phyloP scores from a whole-genome alignment of 2,329 filamentous ascomycete species.

The Phyllosticta citrichinensis region DNA sequence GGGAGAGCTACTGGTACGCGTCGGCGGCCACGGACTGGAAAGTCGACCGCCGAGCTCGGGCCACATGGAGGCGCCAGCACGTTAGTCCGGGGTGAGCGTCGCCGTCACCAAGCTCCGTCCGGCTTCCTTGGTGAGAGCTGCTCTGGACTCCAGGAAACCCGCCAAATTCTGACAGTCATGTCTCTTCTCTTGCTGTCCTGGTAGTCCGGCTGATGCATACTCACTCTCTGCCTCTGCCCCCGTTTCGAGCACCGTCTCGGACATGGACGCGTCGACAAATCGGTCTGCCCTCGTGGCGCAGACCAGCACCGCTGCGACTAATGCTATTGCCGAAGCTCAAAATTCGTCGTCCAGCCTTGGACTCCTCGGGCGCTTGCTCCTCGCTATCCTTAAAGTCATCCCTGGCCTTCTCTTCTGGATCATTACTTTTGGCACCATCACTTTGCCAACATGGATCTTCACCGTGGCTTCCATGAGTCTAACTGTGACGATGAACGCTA shows the following conservation, averaged over 20 bases:
- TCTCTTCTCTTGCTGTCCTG: not conserved
- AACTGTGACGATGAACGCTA: constrained; percentile 98
- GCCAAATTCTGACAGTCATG: not conserved
- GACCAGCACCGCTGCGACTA: not conserved
- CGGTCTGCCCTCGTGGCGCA: not conserved
- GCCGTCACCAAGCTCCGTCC: not conserved
- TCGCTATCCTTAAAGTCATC: constrained; percentile 42
- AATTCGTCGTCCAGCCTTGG: constrained; percentile 26
- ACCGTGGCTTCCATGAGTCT: constrained; percentile 82
- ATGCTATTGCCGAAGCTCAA: constrained; percentile 2
- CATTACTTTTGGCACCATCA: constrained; percentile 78
- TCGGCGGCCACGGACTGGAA: not conserved
- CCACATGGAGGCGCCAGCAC: not conserved
- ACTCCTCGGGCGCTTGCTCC: constrained; percentile 38
- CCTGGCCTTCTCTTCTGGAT: constrained; percentile 62
- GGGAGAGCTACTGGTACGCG: constrained; percentile 1
- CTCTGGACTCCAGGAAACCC: not conserved
- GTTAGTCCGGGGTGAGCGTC: not conserved
- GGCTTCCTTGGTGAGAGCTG: not conserved
- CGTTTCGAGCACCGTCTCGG: not conserved
- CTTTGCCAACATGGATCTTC: constrained; percentile 80
- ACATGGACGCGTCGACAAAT: not conserved
- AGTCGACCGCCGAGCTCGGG: not conserved
- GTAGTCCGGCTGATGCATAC: not conserved
- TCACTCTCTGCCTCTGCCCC: not conserved